Evolutionary conservation across 169 alveolate species (phyloP).

Genomic region (Eimeria sp.): DNA sequence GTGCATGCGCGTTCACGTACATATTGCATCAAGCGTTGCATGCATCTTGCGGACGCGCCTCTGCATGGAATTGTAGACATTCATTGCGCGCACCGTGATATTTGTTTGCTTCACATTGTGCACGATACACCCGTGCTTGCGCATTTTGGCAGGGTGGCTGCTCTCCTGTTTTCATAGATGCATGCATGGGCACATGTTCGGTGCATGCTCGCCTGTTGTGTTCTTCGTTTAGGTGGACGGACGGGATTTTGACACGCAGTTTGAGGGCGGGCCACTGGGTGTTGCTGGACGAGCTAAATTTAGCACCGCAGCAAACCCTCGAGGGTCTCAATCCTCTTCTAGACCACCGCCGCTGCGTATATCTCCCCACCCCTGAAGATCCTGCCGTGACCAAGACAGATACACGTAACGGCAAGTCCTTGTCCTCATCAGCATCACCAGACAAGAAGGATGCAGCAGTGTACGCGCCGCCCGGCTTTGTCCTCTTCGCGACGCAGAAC

Average conservation of each 20-base stretch:
- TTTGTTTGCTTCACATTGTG: neutral
- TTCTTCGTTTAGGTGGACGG: constrained; percentile 95
- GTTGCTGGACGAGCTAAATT: constrained; percentile 98
- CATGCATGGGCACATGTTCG: neutral
- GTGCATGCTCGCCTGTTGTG: neutral
- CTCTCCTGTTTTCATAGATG: neutral
- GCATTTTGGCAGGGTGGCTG: neutral
- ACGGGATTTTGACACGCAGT: constrained; percentile 98
- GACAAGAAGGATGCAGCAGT: constrained; percentile 93
- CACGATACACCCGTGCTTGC: neutral
- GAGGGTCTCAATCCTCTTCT: constrained; percentile 99
- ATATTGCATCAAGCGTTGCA: neutral
- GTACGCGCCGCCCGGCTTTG: constrained; percentile 96
- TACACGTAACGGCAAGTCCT: neutral
- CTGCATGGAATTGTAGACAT: neutral
- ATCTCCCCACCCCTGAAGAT: constrained; percentile 86
- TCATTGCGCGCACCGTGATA: neutral
- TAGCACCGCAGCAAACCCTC: constrained; percentile 99
- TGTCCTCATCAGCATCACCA: neutral
- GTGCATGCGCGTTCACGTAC: neutral
- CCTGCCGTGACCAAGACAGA: constrained; percentile 93
- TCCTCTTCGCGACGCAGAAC: constrained; percentile 99
- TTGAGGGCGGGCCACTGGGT: constrained; percentile 99
- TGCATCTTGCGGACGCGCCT: neutral
- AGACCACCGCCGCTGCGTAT: constrained; percentile 99